phyloP scores from a whole-genome alignment of 768 basidiomycete species.

The Leccinum imitatum region DNA sequence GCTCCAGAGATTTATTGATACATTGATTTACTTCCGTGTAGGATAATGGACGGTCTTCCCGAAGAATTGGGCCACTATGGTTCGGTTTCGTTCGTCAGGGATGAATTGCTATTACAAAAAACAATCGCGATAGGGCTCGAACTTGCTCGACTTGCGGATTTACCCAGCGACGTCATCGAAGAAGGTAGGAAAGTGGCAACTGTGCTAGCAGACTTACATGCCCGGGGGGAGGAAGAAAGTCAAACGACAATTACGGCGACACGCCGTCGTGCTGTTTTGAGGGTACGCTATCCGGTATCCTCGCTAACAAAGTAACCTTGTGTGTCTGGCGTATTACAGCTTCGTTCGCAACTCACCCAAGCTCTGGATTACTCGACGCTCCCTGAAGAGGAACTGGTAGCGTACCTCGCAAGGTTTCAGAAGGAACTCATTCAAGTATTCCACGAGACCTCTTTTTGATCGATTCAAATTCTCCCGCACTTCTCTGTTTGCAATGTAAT shows the following conservation, averaged over 20 bases:
- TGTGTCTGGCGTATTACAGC: slow-evolving; percentile 38
- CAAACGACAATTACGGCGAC: slow-evolving; percentile 54
- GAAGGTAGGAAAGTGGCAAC: slow-evolving; percentile 64
- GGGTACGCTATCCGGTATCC: slow-evolving; percentile 43
- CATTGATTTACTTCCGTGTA: slow-evolving; percentile 26
- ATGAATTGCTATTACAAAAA: background rate
- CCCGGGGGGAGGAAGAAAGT: slow-evolving; percentile 58
- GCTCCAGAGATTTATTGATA: background rate
- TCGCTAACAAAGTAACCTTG: background rate
- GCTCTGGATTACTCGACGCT: slow-evolving; percentile 70
- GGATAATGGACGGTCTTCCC: slow-evolving; percentile 72
- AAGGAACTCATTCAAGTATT: slow-evolving; percentile 60
- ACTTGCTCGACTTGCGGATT: slow-evolving; percentile 82
- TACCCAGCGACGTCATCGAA: slow-evolving; percentile 68
- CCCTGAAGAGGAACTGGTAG: slow-evolving; percentile 65
- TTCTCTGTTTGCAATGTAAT: slow-evolving; percentile 6
- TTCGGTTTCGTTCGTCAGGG: slow-evolving; percentile 25
- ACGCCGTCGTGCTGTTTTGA: slow-evolving; percentile 66
- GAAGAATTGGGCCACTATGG: slow-evolving; percentile 74
- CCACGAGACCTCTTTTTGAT: slow-evolving; percentile 24
- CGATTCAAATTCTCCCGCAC: background rate
- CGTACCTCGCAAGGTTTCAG: slow-evolving; percentile 69
- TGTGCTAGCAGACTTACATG: slow-evolving; percentile 56
- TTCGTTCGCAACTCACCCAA: slow-evolving; percentile 73
- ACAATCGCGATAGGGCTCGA: slow-evolving; percentile 65